phyloP scores from a whole-genome alignment of 2,329 filamentous ascomycete species.

The Teratosphaeria pseudoeucalypti region DNA sequence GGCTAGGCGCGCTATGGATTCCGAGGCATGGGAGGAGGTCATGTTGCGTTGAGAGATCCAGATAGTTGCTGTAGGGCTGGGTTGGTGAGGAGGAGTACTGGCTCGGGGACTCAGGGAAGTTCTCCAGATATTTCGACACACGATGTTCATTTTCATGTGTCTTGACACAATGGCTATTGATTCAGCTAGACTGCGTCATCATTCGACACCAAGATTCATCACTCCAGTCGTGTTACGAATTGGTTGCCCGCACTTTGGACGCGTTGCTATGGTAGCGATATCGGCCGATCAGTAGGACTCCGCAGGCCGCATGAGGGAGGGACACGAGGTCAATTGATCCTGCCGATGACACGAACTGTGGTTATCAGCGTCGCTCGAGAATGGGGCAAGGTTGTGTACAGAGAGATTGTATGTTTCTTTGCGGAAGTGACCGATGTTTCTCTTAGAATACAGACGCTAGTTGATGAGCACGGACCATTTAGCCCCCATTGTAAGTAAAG shows the following conservation, averaged over 20 bases:
- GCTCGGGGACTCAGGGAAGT: neutral
- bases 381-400: no score
- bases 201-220: no score
- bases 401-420: no score
- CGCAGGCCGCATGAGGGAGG: neutral
- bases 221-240: no score
- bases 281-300: neutral
- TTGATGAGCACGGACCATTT: neutral
- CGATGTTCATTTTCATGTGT: neutral
- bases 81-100: neutral
- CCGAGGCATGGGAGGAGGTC: neutral
- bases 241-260: no score
- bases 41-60: neutral
- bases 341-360: neutral
- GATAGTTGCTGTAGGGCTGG: neutral
- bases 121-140: neutral
- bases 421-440: neutral
- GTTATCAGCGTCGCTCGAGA: neutral
- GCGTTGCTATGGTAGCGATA: neutral
- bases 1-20: constrained; percentile 9
- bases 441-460: neutral
- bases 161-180: no score
- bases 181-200: no score
- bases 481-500: no score
- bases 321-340: neutral